These are phyloP conservation scores for Taphrina populina DNA, from an alignment of 1,139 yeast species.

Conservation along the genomic window DNA sequence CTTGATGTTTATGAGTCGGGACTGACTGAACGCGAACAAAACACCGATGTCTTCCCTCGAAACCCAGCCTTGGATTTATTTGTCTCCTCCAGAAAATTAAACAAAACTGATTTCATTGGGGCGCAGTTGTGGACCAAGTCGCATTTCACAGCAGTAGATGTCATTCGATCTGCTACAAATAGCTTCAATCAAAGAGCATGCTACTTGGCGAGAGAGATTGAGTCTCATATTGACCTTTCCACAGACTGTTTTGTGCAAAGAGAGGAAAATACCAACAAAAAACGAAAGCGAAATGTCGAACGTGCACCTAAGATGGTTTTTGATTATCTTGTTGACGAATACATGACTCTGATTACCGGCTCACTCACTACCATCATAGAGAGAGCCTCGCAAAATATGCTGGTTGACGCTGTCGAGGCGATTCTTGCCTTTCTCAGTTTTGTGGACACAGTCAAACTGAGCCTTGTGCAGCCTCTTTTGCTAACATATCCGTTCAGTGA, in stretches of 20 bases:
- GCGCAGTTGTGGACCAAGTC: background rate
- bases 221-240: conserved; percentile 4
- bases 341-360: conserved; percentile 3
- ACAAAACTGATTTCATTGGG: conserved; percentile 1
- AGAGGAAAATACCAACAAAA: background rate
- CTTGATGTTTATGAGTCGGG: conserved; percentile 8
- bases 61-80: background rate
- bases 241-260: conserved; percentile 1
- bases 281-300: background rate
- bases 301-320: too few species aligned
- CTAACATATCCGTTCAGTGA: background rate
- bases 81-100: background rate
- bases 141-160: conserved; percentile 4
- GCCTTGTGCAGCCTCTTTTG: background rate
- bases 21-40: conserved; percentile 1
- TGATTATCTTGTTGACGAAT: conserved; percentile 2
- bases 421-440: conserved; percentile 2
- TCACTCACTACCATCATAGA: conserved; percentile 3
- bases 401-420: conserved; percentile 7
- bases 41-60: background rate
- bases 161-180: conserved; percentile 7
- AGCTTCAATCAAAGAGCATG: conserved; percentile 3
- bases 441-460: conserved; percentile 6
- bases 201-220: background rate
- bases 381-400: conserved; percentile 5